phyloP scores from a whole-genome alignment of 768 basidiomycete genomes.

The Leccinum incarnatum region DNA sequence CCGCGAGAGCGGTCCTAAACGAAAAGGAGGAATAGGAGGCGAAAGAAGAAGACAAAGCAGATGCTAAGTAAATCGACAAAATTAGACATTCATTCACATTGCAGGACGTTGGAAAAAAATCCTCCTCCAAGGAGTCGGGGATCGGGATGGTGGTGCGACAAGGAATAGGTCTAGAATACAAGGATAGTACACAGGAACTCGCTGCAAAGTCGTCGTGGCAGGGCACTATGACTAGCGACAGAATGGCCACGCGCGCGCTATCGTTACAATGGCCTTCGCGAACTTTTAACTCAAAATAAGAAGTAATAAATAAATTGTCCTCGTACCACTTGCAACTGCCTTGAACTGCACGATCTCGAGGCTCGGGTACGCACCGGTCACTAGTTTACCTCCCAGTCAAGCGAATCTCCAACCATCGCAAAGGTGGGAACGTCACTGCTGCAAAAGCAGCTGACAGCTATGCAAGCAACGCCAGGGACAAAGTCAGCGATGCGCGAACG shows the following conservation, averaged over 20 bases:
- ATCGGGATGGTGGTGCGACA: too few species aligned
- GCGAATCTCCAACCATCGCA: conserved; percentile 49
- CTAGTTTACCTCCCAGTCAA: conserved; percentile 36
- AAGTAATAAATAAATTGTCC: not conserved
- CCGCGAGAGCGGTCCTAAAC: too few species aligned
- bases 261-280: not conserved
- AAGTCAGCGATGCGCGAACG: not conserved
- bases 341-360: not conserved
- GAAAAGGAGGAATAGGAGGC: too few species aligned
- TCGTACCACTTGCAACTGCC: not conserved
- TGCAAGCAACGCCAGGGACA: not conserved
- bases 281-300: not conserved
- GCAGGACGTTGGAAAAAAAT: too few species aligned
- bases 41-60: too few species aligned
- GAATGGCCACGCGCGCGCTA: too few species aligned
- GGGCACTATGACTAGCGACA: not conserved
- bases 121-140: too few species aligned
- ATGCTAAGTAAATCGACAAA: too few species aligned
- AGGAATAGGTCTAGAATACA: too few species aligned
- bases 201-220: too few species aligned
- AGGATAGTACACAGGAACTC: not conserved
- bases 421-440: conserved; percentile 44
- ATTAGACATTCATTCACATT: too few species aligned
- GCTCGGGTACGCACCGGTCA: not conserved
- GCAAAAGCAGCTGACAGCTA: conserved; percentile 47